Conservation (phyloP, 768 basidiomycete genomes). For the Saitozyma podzolica region DNA sequence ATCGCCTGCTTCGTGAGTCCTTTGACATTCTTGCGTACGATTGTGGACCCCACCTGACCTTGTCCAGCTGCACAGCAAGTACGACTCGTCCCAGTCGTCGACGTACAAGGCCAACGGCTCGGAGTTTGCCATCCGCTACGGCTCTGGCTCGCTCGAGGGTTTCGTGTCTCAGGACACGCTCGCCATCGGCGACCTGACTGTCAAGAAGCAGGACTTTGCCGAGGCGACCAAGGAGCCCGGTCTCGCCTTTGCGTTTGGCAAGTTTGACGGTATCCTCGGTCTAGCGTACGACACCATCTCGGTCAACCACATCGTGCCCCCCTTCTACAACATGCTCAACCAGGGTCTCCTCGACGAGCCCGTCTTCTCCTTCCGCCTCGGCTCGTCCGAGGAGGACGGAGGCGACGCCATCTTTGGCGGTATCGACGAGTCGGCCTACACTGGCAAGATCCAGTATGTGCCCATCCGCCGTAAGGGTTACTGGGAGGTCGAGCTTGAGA, state of each 20-base stretch:
- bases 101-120: slow-evolving; percentile 88
- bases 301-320: slow-evolving; percentile 87
- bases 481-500: slow-evolving; percentile 95
- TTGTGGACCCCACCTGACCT: not conserved
- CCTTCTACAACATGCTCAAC: slow-evolving; percentile 90
- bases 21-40: not conserved
- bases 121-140: slow-evolving; percentile 86
- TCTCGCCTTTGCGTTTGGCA: slow-evolving; percentile 82
- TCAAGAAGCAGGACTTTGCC: slow-evolving; percentile 81
- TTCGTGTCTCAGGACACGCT: slow-evolving; percentile 83
- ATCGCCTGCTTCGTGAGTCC: slow-evolving; percentile 53
- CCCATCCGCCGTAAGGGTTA: slow-evolving; percentile 94
- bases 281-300: slow-evolving; percentile 89
- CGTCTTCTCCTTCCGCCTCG: slow-evolving; percentile 92
- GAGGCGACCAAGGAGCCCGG: slow-evolving; percentile 96
- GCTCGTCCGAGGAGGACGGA: slow-evolving; percentile 79
- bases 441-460: slow-evolving; percentile 77
- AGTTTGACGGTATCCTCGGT: slow-evolving; percentile 93
- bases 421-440: slow-evolving; percentile 73
- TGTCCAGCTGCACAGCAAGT: slow-evolving; percentile 74
- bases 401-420: slow-evolving; percentile 93
- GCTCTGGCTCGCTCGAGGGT: slow-evolving; percentile 94
- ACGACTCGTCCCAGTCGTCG: slow-evolving; percentile 73
- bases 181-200: slow-evolving; percentile 74
- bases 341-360: slow-evolving; percentile 76